phyloP scores from a whole-genome alignment of 768 basidiomycete species.

The Trametes villosa region DNA sequence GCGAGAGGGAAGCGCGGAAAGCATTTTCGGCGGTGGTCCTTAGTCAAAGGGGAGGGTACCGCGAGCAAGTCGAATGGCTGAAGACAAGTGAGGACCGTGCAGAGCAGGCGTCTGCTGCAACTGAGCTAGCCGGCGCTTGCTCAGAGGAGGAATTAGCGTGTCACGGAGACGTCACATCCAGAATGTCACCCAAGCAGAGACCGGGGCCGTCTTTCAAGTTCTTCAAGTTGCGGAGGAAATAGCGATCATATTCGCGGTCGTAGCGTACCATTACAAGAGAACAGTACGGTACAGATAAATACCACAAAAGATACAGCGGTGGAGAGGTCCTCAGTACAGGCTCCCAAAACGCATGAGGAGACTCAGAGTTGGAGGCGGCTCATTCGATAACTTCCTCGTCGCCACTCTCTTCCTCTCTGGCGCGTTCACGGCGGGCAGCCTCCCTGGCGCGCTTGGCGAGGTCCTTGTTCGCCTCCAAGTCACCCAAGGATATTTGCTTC shows the following conservation, averaged over 20 bases:
- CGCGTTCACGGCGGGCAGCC: slow-evolving; percentile 52
- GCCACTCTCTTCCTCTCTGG: slow-evolving; percentile 40
- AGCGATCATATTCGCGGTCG: neutral
- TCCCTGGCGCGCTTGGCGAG: slow-evolving; percentile 67
- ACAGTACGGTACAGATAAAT: slow-evolving; percentile 5
- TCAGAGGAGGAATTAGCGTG: neutral
- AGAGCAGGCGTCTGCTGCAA: no score
- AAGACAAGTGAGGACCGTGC: neutral
- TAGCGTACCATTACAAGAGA: slow-evolving; percentile 7
- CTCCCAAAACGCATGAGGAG: neutral
- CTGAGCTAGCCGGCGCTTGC: no score
- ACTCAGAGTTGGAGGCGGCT: neutral
- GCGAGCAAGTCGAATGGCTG: neutral
- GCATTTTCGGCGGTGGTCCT: slow-evolving; percentile 5
- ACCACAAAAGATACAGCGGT: neutral
- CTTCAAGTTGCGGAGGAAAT: neutral
- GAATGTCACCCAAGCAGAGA: no score
- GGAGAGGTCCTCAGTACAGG: neutral
- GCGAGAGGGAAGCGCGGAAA: neutral
- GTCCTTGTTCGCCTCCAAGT: slow-evolving; percentile 58
- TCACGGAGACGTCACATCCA: slow-evolving; percentile 3
- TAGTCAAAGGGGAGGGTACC: neutral
- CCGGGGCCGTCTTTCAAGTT: no score
- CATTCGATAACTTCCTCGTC: slow-evolving; percentile 61
- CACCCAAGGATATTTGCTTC: slow-evolving; percentile 53